phyloP scores from a whole-genome alignment of 208 protist species.

The Trypanosomatidae sp. region DNA sequence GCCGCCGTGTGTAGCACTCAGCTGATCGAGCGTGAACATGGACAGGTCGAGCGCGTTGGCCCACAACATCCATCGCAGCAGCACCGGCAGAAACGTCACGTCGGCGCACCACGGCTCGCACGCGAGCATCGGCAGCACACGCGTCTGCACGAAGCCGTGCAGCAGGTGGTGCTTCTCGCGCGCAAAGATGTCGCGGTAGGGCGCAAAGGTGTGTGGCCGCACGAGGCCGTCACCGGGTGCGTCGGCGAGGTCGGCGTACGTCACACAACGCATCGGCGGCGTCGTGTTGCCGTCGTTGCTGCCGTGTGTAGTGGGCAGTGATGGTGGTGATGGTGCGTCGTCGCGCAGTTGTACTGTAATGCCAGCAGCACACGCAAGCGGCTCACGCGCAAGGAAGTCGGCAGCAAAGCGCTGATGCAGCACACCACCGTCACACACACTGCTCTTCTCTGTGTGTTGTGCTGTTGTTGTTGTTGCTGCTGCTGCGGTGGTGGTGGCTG shows the following conservation, averaged over 20 bases:
- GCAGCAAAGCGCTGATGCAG: conserved; percentile 1
- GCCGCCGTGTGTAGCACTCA: conserved; percentile 12
- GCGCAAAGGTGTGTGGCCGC: conserved; percentile 13
- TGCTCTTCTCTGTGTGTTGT: background rate
- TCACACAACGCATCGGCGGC: conserved; percentile 2
- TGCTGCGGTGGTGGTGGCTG: conserved; percentile 11
- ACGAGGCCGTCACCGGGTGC: conserved; percentile 6
- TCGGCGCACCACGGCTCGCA: conserved; percentile 45
- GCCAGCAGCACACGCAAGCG: background rate
- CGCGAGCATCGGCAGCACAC: conserved; percentile 65
- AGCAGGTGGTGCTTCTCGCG: conserved; percentile 57
- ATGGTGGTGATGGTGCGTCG: too few species aligned
- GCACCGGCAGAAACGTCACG: conserved; percentile 21
- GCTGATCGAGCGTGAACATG: conserved; percentile 80
- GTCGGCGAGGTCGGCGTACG: conserved; percentile 7
- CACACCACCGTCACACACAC: background rate
- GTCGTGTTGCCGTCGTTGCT: background rate
- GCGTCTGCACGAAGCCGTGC: conserved; percentile 30
- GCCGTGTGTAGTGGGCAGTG: too few species aligned
- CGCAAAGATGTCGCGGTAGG: conserved; percentile 69
- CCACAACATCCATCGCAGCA: conserved; percentile 81
- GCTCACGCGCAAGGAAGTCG: conserved; percentile 1
- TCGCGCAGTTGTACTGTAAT: background rate
- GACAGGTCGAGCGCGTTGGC: conserved; percentile 77
- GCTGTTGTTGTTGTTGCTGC: too few species aligned